Base-by-base conservation (phyloP, 1,284 basidiomycete species). In the Pyrrhoderma noxium region DNA sequence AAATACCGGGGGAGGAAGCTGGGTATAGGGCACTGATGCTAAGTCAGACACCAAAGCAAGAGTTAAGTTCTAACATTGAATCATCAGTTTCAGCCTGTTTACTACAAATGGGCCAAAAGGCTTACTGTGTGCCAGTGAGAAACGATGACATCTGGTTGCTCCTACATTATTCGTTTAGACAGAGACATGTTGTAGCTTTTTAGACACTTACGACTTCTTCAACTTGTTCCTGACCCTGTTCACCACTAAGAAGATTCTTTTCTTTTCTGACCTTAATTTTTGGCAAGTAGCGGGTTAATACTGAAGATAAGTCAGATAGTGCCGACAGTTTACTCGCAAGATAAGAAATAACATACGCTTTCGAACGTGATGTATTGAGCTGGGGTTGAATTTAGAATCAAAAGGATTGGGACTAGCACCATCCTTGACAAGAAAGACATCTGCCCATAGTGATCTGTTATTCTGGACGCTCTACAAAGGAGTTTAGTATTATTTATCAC, bases 361-460 rank as follows among this genome's bases (percentile, higher is more conserved):
- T 52, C 89, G 75, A 55, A 85, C 70, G 60, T 89, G 79, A 52
- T 85, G 82, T n/a, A 93, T 75, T 31, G 81, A 73, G 7, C 69
- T 66, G 1, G 73, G 69, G 46, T 77, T 70, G 61, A 78, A 89
- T 0, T 65, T 65, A 5, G 70, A 57, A 51, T 75, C 71, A 9
- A 70, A 64, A 2, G 87, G 87, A 60, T 91, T 75, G 2, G 80
- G 82, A 57, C 70, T 80, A 35, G 76, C 73, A 1, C 77, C 78
- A 51, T 85, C 76, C 59, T 79, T 83, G 2, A 85, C 76, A 7
- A 98, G 70, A 61, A 90, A 85, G 8, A 96, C 73, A 60, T 97
- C 92, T 8, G 89, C 87, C 84, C 86, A 96, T 47, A 92, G 65
- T 4, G 84, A 82, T 11, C 82, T 86, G 63, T 96, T 96, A 53